Evolutionary conservation across 169 alveolate species (phyloP), one percentile per base, ranked within the genome.

Genomic region (Perkinsus olseni): DNA sequence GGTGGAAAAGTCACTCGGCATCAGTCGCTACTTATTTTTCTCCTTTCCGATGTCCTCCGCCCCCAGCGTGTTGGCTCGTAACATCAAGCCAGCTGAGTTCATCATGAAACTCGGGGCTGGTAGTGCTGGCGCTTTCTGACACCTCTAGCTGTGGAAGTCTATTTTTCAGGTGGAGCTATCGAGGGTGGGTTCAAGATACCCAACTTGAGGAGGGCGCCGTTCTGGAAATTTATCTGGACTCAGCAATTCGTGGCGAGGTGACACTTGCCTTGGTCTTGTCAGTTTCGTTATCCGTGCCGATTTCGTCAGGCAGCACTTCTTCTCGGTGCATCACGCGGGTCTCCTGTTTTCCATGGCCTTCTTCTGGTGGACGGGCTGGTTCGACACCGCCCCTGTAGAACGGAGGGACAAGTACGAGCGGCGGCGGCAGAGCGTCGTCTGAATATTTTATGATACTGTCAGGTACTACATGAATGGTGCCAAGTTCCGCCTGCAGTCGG

Each of bases 401-500:
- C 13, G 82, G 34, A 62, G 82, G 82, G 82, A 62, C 17, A 62
- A 62, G 82, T 31, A n/a, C 24, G 40, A n/a, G n/a, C n/a, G n/a
- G n/a, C n/a, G n/a, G n/a, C n/a, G n/a, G n/a, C n/a, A n/a, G n/a
- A n/a, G n/a, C n/a, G n/a, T n/a, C n/a, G n/a, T n/a, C n/a, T 40
- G 21, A 40, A 40, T 40, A 40, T 3, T 6, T 40, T 3, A 40
- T 40, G 50, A 40, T 8, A 24, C 74, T 45, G 40, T 93, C 0
- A 40, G 50, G 74, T 92, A 92, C 82, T 31, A 91, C 93, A 40
- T 50, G 50, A 51, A 37, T 74, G 92, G 93, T 92, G 97, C 97
- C 0, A 96, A 96, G 91, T 97, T 96, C 91, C 95, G 98, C 0
- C 96, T 97, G 36, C 94, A 97, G 48, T 96, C 97, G n/a, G 98